Percentiles rank a stretch among this genome's conserved stretches.
Conservation (phyloP, 2,329 filamentous ascomycete genomes). For the Paecilomyces fulvus region DNA sequence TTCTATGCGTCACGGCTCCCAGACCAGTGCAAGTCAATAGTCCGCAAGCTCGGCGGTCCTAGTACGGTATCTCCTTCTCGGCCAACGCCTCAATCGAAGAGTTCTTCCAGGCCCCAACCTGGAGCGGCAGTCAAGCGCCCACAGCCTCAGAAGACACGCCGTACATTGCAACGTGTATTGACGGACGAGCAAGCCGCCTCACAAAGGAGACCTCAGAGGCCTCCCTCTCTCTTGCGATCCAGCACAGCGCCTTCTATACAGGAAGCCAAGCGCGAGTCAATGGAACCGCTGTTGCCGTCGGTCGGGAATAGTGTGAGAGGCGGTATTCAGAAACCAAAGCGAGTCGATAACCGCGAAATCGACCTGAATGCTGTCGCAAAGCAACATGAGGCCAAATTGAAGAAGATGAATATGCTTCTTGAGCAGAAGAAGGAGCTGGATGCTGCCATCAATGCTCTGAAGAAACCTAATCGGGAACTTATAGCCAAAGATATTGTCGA, state of each 20-base stretch:
- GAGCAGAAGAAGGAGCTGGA: constrained; percentile 42
- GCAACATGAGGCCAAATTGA: constrained; percentile 37
- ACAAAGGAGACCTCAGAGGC: constrained; percentile 23
- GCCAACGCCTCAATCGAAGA: constrained; percentile 23
- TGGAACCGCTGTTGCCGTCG: constrained; percentile 31
- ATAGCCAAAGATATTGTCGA: constrained; percentile 39
- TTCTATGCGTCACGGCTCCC: constrained; percentile 42
- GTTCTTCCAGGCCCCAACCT: constrained; percentile 19
- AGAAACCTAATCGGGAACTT: constrained; percentile 40
- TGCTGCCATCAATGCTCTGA: constrained; percentile 38
- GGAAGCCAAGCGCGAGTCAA: constrained; percentile 32
- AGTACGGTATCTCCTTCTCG: constrained; percentile 28
- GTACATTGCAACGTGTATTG: constrained; percentile 37
- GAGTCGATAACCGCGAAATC: constrained; percentile 41
- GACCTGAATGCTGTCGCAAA: constrained; percentile 39
- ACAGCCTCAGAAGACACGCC: constrained; percentile 18
- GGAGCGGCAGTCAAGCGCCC: constrained; percentile 23
- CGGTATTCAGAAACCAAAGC: constrained; percentile 37
- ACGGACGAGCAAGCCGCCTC: constrained; percentile 35
- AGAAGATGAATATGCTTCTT: constrained; percentile 36
- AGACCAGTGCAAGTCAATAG: constrained; percentile 38
- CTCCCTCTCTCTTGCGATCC: constrained; percentile 33
- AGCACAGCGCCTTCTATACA: constrained; percentile 34
- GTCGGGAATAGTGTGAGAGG: constrained; percentile 30
- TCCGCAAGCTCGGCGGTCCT: constrained; percentile 40